Evolutionary conservation across 345 rosid genomes (phyloP), one percentile per base, ranked within the genome.

Genomic region (Arabis hirsuta): DNA sequence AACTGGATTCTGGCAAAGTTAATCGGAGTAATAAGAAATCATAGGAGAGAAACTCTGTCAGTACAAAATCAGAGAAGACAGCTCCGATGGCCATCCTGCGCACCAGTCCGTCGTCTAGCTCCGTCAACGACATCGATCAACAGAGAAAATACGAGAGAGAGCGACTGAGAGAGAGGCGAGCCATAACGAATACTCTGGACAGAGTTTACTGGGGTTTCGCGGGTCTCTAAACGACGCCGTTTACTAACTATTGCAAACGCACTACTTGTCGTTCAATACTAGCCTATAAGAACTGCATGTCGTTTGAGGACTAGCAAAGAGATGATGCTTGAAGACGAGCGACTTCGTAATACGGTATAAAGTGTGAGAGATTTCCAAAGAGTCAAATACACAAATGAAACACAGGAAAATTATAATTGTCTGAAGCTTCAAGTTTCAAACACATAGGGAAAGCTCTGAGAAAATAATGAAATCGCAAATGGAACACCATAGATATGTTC

Each of bases 1-100:
- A 29, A n/a, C 12, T 22, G 67, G 27, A 29, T 65, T 72, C 4
- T 34, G 41, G 22, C 10, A 7, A 73, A 36, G 19, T 42, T 53
- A 57, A 42, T 56, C 43, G 32, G 44, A 47, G 55, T 14, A 46
- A 52, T 42, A 19, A 7, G 36, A 70, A 14, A 38, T 13, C 48
- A 47, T 11, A 62, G 9, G 53, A 39, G 12, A 32, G 6, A 10
- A 36, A 9, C 0, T 48, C 5, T 22, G 20, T 13, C 39, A 86
- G 81, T 84, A 91, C 98, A 36, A 88, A 91, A 79, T 91, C 98
- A 3, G 96, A 84, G 96, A 95, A 95, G 69, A 91, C 88, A 16
- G 98, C 99, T 26, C 94, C 98, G 45, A 95, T 82, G 36, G 98
- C 76, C 99, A 95, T 95, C 78, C 92, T 85, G 47, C 88, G 84